Evolutionary conservation across 2,329 filamentous ascomycete genomes (phyloP).

Genomic region (Scortechinia acanthostroma): DNA sequence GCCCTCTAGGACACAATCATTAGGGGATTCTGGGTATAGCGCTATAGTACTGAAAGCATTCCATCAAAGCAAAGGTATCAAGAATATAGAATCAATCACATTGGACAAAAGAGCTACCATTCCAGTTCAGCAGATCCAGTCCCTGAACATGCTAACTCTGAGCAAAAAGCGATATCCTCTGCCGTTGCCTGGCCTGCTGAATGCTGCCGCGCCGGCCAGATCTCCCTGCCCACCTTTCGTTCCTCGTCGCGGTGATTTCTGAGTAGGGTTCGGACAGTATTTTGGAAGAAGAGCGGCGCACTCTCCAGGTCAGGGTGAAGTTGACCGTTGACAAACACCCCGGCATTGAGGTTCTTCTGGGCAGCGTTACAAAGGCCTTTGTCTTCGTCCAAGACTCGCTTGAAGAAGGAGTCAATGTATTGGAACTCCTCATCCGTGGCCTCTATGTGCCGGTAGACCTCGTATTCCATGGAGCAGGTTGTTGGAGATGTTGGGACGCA

Average conservation of each 20-base stretch:
- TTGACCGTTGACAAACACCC: constrained; percentile 2
- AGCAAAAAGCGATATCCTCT: constrained; percentile 1
- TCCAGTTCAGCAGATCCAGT: no score
- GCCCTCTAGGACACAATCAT: no score
- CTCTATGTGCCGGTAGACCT: constrained; percentile 3
- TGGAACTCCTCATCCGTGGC: constrained; percentile 3
- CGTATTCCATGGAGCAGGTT: constrained; percentile 3
- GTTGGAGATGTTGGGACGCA: not conserved
- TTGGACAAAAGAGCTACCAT: no score
- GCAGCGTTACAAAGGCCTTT: constrained; percentile 3
- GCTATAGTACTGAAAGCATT: no score
- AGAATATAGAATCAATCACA: no score
- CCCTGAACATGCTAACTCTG: no score
- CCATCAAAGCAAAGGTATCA: no score
- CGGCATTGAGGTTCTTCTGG: constrained; percentile 3
- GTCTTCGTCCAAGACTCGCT: not conserved
- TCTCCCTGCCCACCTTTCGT: not conserved
- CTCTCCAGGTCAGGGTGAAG: constrained; percentile 4
- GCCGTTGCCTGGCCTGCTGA: not conserved
- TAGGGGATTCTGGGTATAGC: no score
- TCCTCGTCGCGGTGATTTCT: not conserved
- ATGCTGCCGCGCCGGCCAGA: constrained; percentile 3
- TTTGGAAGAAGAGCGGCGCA: constrained; percentile 4
- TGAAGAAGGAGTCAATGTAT: not conserved
- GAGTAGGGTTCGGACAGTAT: not conserved